A percentile compares a stretch with the other conserved stretches of the same genome.
Evolutionary conservation across 768 basidiomycete species (phyloP).

Genomic region (Exsudoporus frostii): DNA sequence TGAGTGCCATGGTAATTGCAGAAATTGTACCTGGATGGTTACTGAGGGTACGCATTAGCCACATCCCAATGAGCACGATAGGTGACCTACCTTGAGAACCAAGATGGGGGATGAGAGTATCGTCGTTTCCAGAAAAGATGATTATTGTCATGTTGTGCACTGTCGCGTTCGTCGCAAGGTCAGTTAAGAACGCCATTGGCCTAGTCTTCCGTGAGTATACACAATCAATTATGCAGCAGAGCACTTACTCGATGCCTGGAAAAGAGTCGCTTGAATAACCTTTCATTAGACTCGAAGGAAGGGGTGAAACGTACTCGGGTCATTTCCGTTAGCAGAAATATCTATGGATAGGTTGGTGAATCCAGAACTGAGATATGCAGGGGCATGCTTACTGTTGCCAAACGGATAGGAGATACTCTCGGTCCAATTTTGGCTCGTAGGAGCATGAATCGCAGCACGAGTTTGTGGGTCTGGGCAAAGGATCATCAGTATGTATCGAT

Average conservation of each 20-base stretch:
- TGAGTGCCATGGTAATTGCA: neutral
- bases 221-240: neutral
- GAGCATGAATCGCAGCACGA: slow-evolving; percentile 65
- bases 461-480: slow-evolving; percentile 44
- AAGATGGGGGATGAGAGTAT: slow-evolving; percentile 59
- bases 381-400: slow-evolving; percentile 25
- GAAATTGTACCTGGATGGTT: slow-evolving; percentile 48
- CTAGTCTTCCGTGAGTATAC: slow-evolving; percentile 32
- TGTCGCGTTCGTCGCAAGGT: slow-evolving; percentile 64
- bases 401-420: slow-evolving; percentile 35
- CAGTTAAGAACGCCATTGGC: slow-evolving; percentile 60
- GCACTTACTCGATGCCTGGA: slow-evolving; percentile 35
- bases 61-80: neutral
- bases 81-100: slow-evolving; percentile 54
- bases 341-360: slow-evolving; percentile 13
- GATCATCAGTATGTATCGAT: neutral
- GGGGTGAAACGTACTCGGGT: slow-evolving; percentile 32
- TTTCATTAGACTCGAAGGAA: neutral
- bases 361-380: neutral
- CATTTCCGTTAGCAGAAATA: slow-evolving; percentile 14
- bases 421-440: slow-evolving; percentile 51
- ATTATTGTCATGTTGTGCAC: slow-evolving; percentile 49
- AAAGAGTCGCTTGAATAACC: neutral
- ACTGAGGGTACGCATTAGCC: slow-evolving; percentile 35
- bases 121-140: slow-evolving; percentile 68